A percentile compares a stretch with the other conserved stretches of the same genome.
These are phyloP conservation scores for Tilletia walkeri DNA, from an alignment of 1,284 basidiomycete genomes.

Conservation along the genomic window DNA sequence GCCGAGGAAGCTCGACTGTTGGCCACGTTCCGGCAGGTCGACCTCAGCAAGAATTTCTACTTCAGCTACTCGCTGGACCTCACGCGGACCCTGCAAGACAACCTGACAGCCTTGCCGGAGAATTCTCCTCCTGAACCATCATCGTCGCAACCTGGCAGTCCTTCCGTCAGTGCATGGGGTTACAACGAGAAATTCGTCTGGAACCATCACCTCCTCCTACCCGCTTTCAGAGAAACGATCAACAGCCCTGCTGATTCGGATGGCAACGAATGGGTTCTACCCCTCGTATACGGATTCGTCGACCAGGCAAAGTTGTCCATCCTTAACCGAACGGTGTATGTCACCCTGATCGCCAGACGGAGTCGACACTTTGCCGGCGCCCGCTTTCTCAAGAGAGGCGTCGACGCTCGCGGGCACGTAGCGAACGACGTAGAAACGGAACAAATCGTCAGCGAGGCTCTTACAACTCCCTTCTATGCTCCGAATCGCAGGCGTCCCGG, in stretches of 20 bases:
- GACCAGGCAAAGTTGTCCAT: conserved; percentile 96
- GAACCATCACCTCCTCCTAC: conserved; percentile 87
- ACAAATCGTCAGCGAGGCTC: conserved; percentile 91
- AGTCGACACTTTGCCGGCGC: conserved; percentile 96
- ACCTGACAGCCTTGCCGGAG: conserved; percentile 67
- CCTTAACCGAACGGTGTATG: conserved; percentile 82
- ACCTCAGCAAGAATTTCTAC: conserved; percentile 98
- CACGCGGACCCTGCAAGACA: conserved; percentile 89
- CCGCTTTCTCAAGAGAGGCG: conserved; percentile 88
- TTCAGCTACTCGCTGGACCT: conserved; percentile 97
- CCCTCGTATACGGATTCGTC: conserved; percentile 91
- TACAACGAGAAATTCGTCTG: conserved; percentile 91
- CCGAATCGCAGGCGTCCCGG: conserved; percentile 27
- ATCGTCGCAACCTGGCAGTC: conserved; percentile 18
- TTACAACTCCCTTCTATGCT: conserved; percentile 65
- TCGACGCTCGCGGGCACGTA: conserved; percentile 86
- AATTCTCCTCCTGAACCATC: background rate
- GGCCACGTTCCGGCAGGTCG: conserved; percentile 93
- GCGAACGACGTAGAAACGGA: conserved; percentile 99
- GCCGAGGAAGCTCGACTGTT: conserved; percentile 62
- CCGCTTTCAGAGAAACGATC: conserved; percentile 57
- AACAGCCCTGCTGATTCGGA: conserved; percentile 32
- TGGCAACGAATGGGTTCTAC: conserved; percentile 77
- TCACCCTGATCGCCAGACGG: conserved; percentile 88
- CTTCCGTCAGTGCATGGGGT: conserved; percentile 56